Base-by-base conservation (phyloP, 768 basidiomycete genomes). In the Suillus placidus region DNA sequence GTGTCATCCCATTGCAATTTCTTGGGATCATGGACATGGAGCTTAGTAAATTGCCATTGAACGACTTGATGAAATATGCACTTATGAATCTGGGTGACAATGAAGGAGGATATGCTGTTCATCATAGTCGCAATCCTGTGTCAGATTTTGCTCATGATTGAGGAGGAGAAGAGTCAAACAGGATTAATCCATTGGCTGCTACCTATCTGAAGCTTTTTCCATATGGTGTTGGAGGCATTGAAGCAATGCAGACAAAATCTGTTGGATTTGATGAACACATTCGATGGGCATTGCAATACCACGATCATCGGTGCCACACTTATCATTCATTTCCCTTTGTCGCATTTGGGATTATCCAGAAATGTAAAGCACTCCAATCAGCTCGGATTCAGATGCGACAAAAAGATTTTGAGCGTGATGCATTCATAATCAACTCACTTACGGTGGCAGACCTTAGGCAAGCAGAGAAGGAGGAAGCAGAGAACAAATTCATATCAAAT, bases 391-490 rank as follows among this genome's bases (percentile, higher is more conserved):
- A 74, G 60, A 74, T 75, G 72, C 18, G 42, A 1, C 4, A 65
- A 0, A 47, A 43, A 1, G 58, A 65, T 34, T 74, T 75, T 43
- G 61, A 68, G 1, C 0, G 26, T 1, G 65, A 71, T 8, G 64
- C 68, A 49, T 26, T 62, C 0, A n/a, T 73, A 0, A 64, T 81
- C 3, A 30, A 66, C 0, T 61, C 72, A 0, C 54, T 83, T 0
- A 80, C 68, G 1, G 65, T 69, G 2, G 56, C 70, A 2, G 74
- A 81, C n/a, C 60, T 84, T 9, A 13, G 68, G 0, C 13, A 66
- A n/a, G 81, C 81, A 1, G 72, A 68, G 34, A 38, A 69, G n/a
- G 80, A 84, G 68, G 81, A 82, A 61, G 68, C 47, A 0, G 42
- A 65, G 4, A 32, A 69, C 0, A 47, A 66, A 0, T 32, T 60